phyloP scores from a whole-genome alignment of 2,329 filamentous ascomycete species.

The Arthrinium phaeospermum region DNA sequence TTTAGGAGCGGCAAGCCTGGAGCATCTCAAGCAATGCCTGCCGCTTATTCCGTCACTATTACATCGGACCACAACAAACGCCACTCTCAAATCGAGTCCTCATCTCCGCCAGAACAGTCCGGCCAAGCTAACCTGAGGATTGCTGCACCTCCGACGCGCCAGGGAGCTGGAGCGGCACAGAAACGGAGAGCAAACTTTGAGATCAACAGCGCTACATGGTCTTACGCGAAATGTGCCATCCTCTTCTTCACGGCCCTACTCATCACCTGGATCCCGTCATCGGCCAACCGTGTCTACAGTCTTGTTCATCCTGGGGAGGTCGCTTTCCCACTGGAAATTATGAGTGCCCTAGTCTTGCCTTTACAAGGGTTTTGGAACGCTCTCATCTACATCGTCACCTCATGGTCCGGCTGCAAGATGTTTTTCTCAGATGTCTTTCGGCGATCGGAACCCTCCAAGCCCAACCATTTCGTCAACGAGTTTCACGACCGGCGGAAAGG shows the following conservation, averaged over 20 bases:
- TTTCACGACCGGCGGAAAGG: slow-evolving; percentile 32
- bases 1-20: slow-evolving; percentile 34
- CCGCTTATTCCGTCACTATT: slow-evolving; percentile 57
- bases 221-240: slow-evolving; percentile 72
- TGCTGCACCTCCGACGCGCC: slow-evolving; percentile 22
- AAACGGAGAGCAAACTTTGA: slow-evolving; percentile 48
- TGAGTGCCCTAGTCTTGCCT: slow-evolving; percentile 76
- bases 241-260: slow-evolving; percentile 75
- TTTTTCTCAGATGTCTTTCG: slow-evolving; percentile 44
- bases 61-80: slow-evolving; percentile 39
- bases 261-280: slow-evolving; percentile 79
- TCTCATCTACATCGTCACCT: slow-evolving; percentile 75
- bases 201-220: slow-evolving; percentile 68
- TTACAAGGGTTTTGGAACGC: slow-evolving; percentile 88
- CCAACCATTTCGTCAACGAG: slow-evolving; percentile 29
- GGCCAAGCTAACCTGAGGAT: slow-evolving; percentile 25
- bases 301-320: slow-evolving; percentile 61
- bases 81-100: slow-evolving; percentile 33
- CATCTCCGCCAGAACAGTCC: slow-evolving; percentile 36
- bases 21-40: slow-evolving; percentile 24
- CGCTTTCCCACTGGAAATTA: slow-evolving; percentile 67
- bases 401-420: slow-evolving; percentile 65
- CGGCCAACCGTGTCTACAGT: slow-evolving; percentile 76
- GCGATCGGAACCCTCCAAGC: slow-evolving; percentile 26
- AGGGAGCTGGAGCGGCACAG: slow-evolving; percentile 29